These are phyloP conservation scores for Thyridium curvatum DNA, from an alignment of 2,329 filamentous ascomycete genomes.

Conservation along the genomic window DNA sequence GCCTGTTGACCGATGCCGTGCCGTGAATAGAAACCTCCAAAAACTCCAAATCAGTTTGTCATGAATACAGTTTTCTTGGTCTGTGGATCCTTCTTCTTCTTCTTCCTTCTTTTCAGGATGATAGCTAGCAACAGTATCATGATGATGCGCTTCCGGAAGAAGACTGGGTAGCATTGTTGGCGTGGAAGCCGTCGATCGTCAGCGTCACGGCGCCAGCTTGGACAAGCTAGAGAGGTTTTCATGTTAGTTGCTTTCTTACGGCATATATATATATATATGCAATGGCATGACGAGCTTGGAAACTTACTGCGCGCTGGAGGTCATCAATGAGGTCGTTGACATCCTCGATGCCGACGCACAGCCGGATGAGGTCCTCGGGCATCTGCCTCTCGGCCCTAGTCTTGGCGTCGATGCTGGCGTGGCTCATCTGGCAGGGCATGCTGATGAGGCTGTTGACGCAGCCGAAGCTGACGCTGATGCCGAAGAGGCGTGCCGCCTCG, in stretches of 20 bases:
- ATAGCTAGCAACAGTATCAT: neutral
- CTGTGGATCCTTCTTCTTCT: too few species aligned
- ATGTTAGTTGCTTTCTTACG: constrained; percentile 3
- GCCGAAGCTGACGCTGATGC: constrained; percentile 94
- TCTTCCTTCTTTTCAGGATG: too few species aligned
- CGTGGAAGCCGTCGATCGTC: constrained; percentile 75
- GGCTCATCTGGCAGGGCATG: constrained; percentile 99
- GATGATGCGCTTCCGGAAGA: constrained; percentile 40
- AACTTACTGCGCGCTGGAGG: constrained; percentile 78
- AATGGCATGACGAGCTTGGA: neutral
- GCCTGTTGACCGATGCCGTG: neutral
- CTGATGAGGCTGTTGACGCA: constrained; percentile 98
- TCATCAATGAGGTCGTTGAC: constrained; percentile 88
- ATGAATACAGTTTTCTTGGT: too few species aligned
- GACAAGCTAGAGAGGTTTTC: constrained; percentile 55
- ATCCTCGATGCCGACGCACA: constrained; percentile 97
- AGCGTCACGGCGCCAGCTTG: constrained; percentile 91
- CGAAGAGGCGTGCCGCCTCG: constrained; percentile 85
- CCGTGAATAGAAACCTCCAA: too few species aligned
- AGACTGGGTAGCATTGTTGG: constrained; percentile 41
- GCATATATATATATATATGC: too few species aligned
- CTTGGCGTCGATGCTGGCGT: constrained; percentile 95
- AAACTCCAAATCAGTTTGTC: too few species aligned
- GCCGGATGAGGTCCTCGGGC: constrained; percentile 91
- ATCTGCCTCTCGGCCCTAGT: constrained; percentile 82